A percentile compares a stretch with the other conserved stretches of the same genome.
Evolutionary conservation across 202 grass and related monocot species (phyloP).

Genomic region (Setaria viridis): DNA sequence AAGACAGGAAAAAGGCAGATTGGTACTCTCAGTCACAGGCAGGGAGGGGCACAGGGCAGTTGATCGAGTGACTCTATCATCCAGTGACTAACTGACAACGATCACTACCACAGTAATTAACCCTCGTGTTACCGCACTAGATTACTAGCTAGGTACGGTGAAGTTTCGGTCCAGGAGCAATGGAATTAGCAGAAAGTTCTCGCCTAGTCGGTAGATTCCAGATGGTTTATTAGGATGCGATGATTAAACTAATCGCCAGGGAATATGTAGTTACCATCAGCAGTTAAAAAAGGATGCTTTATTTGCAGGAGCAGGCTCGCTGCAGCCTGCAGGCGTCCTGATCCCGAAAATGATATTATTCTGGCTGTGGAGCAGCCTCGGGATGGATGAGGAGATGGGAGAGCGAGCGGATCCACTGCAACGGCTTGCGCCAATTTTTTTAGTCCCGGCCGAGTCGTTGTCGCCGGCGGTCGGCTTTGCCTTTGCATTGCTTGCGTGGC

Average conservation of each 20-base stretch:
- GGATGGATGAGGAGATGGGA: not conserved
- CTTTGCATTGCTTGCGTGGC: not conserved
- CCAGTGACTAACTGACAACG: not conserved
- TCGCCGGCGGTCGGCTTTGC: not conserved
- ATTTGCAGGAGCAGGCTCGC: slow-evolving; percentile 2
- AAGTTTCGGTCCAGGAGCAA: not conserved
- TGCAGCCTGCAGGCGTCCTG: slow-evolving; percentile 19
- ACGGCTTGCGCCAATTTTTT: slow-evolving; percentile 27
- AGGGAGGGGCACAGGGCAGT: not conserved
- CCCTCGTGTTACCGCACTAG: not conserved
- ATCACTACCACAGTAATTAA: not conserved
- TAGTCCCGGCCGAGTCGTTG: not conserved
- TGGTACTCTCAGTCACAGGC: not conserved
- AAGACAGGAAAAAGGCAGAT: not conserved
- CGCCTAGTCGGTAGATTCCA: not conserved
- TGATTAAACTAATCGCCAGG: not conserved
- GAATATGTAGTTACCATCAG: not conserved
- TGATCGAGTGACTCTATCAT: not conserved
- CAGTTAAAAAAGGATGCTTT: not conserved
- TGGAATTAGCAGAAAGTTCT: not conserved
- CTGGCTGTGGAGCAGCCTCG: not conserved
- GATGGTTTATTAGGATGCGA: not conserved
- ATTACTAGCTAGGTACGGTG: not conserved
- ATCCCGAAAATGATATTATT: slow-evolving; percentile 40
- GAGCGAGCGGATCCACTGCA: slow-evolving; percentile 7